These are phyloP conservation scores for Trypanosoma brucei DNA, from an alignment of 208 protist genomes.

Conservation along the genomic window DNA sequence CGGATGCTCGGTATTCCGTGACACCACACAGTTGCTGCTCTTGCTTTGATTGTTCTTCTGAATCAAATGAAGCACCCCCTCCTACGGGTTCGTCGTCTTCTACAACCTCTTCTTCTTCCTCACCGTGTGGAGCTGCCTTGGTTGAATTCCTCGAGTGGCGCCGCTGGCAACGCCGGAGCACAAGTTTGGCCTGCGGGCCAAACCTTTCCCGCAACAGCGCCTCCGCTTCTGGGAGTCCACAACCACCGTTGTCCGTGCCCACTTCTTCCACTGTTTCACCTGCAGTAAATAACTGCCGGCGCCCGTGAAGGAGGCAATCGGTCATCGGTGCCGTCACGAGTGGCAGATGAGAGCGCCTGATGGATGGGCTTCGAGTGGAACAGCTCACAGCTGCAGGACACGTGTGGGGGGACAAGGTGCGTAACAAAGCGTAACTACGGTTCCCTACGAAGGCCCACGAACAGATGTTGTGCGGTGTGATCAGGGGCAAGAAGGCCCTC, in stretches of 20 bases:
- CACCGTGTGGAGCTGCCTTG: conserved; percentile 3
- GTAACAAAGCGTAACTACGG: background rate
- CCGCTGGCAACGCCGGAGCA: conserved; percentile 41
- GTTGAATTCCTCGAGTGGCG: conserved; percentile 3
- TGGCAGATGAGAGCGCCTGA: background rate
- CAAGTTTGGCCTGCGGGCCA: conserved; percentile 72
- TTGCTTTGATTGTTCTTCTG: background rate
- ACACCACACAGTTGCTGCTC: background rate
- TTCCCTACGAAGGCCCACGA: background rate
- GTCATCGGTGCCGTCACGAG: too few relatives aligned
- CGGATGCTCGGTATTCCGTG: conserved; percentile 53
- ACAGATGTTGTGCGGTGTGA: conserved; percentile 1
- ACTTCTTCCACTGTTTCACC: background rate
- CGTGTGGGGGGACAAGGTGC: background rate
- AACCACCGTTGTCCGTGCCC: background rate
- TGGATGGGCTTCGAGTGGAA: background rate
- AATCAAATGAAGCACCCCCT: background rate
- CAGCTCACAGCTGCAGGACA: background rate
- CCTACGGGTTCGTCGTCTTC: conserved; percentile 23
- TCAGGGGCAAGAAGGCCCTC: background rate
- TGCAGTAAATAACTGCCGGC: background rate
- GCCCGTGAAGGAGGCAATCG: too few relatives aligned
- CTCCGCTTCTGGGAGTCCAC: conserved; percentile 39
- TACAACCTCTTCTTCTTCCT: conserved; percentile 11
- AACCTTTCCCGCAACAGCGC: conserved; percentile 48